Conservation (phyloP, 768 basidiomycete species). For the Leccinum ochraceum region DNA sequence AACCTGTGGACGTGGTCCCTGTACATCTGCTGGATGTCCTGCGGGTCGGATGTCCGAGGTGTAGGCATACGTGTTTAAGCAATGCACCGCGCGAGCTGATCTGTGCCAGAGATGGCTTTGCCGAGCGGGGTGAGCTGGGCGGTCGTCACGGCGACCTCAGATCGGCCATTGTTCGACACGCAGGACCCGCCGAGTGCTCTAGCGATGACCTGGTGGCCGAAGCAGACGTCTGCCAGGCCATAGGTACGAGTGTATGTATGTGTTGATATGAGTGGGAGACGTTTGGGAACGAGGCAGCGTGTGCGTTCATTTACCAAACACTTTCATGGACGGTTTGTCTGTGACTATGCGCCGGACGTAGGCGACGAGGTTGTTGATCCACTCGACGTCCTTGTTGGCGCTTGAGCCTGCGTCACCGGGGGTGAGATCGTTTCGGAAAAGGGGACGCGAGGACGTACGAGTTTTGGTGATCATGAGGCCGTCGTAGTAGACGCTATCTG, state of each 20-base stretch:
- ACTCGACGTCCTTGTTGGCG: constrained; percentile 73
- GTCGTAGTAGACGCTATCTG: constrained; percentile 52
- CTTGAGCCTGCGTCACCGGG: constrained; percentile 53
- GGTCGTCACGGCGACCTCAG: too few species aligned
- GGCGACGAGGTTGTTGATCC: constrained; percentile 70
- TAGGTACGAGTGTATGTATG: too few species aligned
- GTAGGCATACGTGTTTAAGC: too few species aligned
- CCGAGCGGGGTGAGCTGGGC: too few species aligned
- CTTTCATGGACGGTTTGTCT: constrained; percentile 58
- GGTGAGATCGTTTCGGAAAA: too few species aligned
- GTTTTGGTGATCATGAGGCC: constrained; percentile 83
- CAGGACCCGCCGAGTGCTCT: too few species aligned
- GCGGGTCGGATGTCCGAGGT: neutral
- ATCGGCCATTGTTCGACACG: too few species aligned
- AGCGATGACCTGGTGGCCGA: too few species aligned
- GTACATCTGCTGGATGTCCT: constrained; percentile 53
- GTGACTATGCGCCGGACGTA: constrained; percentile 54
- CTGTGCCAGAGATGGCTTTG: too few species aligned
- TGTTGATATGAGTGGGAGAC: neutral
- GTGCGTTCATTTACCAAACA: constrained; percentile 55
- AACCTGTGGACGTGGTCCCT: constrained; percentile 76
- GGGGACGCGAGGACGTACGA: constrained; percentile 53
- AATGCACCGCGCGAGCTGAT: too few species aligned
- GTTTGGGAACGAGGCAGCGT: neutral
- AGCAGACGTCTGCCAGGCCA: too few species aligned